These are phyloP conservation scores for Raffaelea albimanens DNA, from an alignment of 2,329 filamentous ascomycete genomes.

Conservation along the genomic window DNA sequence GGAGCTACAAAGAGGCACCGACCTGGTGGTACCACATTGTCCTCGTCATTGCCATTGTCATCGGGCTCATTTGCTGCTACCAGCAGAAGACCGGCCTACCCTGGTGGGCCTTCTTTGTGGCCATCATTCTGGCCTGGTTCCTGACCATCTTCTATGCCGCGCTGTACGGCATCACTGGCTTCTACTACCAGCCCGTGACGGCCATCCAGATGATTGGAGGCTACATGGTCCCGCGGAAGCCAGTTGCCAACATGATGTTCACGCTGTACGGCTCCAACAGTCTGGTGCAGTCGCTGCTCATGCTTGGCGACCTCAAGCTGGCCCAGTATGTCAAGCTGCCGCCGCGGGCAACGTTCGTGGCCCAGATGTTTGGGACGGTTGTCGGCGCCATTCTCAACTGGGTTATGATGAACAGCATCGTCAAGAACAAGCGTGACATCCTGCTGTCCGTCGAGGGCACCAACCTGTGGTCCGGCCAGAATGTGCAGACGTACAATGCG, in stretches of 20 bases:
- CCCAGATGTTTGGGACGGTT: constrained; percentile 28
- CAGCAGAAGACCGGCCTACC: constrained; percentile 24
- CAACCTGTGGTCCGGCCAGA: constrained; percentile 28
- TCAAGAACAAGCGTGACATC: constrained; percentile 25
- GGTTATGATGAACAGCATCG: constrained; percentile 31
- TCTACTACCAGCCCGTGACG: constrained; percentile 23
- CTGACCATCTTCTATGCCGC: constrained; percentile 29
- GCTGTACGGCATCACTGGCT: constrained; percentile 26
- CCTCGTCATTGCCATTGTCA: constrained; percentile 22
- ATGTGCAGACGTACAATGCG: constrained; percentile 25
- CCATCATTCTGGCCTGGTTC: constrained; percentile 23
- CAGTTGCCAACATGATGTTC: constrained; percentile 35
- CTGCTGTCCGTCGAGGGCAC: constrained; percentile 25
- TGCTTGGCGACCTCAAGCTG: constrained; percentile 26
- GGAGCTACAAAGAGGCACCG: constrained; percentile 10
- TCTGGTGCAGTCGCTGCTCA: constrained; percentile 21
- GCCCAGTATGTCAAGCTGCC: constrained; percentile 27
- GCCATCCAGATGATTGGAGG: constrained; percentile 27
- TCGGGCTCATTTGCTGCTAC: constrained; percentile 30
- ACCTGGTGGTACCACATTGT: constrained; percentile 16
- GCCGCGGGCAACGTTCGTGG: constrained; percentile 32
- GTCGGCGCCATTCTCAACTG: constrained; percentile 33
- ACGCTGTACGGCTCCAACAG: constrained; percentile 24
- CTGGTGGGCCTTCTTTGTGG: constrained; percentile 32
- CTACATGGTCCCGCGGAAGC: constrained; percentile 31